Conservation (phyloP, 1,284 basidiomycete genomes). For the Meripilus lineatus region DNA sequence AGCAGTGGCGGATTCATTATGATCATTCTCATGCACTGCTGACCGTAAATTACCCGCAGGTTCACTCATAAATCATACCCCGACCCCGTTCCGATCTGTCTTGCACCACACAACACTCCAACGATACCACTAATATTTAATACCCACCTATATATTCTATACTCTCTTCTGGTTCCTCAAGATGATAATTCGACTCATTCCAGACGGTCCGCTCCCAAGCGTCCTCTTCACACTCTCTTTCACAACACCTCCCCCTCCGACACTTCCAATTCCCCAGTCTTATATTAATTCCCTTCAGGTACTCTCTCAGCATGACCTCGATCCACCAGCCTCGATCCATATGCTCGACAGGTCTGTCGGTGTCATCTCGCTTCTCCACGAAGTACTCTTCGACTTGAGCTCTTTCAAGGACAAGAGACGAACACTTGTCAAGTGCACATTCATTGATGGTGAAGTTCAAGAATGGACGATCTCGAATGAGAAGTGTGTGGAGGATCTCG, state of each 20-base stretch:
- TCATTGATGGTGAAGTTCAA: constrained; percentile 49
- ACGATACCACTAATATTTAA: too few species aligned
- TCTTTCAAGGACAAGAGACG: constrained; percentile 14
- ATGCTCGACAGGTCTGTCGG: constrained; percentile 62
- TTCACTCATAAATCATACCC: too few species aligned
- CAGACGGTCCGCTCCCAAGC: constrained; percentile 48
- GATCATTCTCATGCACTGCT: too few species aligned
- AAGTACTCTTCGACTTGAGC: constrained; percentile 57
- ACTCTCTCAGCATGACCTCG: constrained; percentile 50
- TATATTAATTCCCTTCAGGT: constrained; percentile 55
- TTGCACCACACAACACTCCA: too few species aligned
- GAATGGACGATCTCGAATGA: constrained; percentile 40
- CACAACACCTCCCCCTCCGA: constrained; percentile 40
- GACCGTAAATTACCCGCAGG: too few species aligned
- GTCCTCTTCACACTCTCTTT: constrained; percentile 71
- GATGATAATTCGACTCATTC: constrained; percentile 71
- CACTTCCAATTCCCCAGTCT: constrained; percentile 42
- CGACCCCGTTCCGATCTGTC: too few species aligned
- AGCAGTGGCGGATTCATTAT: too few species aligned
- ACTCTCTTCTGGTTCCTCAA: constrained; percentile 2
- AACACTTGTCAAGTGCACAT: constrained; percentile 40
- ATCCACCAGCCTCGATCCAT: constrained; percentile 51
- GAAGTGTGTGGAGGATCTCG: constrained; percentile 38
- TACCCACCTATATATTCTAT: too few species aligned
- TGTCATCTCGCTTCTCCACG: constrained; percentile 47